A percentile compares a stretch with the other conserved stretches of the same genome.
These are phyloP conservation scores for Lojkania enalia DNA, from an alignment of 2,329 filamentous ascomycete genomes.

Conservation along the genomic window DNA sequence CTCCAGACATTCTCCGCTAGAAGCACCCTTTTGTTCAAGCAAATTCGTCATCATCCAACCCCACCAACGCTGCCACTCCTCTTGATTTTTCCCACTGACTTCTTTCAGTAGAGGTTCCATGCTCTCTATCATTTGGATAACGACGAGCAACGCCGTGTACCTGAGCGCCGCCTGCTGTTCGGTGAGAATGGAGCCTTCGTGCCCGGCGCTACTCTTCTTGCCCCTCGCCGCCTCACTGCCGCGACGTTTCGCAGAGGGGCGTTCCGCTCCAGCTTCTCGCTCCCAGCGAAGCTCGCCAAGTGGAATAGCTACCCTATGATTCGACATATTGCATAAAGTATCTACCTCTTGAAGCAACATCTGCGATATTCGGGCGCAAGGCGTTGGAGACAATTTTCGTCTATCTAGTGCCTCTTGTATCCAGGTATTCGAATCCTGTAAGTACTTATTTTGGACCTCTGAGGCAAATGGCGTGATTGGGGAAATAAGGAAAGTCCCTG, in stretches of 20 bases:
- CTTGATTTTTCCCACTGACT: slow-evolving; percentile 80
- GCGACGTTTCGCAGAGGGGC: slow-evolving; percentile 53
- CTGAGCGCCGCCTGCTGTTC: slow-evolving; percentile 73
- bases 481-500: slow-evolving; percentile 81
- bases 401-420: slow-evolving; percentile 73
- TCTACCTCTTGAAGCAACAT: slow-evolving; percentile 81
- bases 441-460: slow-evolving; percentile 77
- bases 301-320: slow-evolving; percentile 81
- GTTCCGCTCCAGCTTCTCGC: slow-evolving; percentile 61
- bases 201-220: slow-evolving; percentile 36
- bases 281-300: slow-evolving; percentile 87
- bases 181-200: slow-evolving; percentile 59
- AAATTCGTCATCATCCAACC: slow-evolving; percentile 84
- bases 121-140: slow-evolving; percentile 81
- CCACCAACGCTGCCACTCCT: slow-evolving; percentile 92
- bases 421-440: slow-evolving; percentile 85
- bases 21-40: slow-evolving; percentile 75
- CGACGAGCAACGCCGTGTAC: slow-evolving; percentile 77
- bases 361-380: slow-evolving; percentile 77
- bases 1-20: slow-evolving; percentile 82
- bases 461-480: slow-evolving; percentile 80
- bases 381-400: slow-evolving; percentile 70
- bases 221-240: slow-evolving; percentile 52
- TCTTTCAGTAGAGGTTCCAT: slow-evolving; percentile 82
- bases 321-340: slow-evolving; percentile 67